These are phyloP conservation scores for Pyrenula massariospora DNA, from an alignment of 495 filamentous ascomycete species.

Conservation along the genomic window DNA sequence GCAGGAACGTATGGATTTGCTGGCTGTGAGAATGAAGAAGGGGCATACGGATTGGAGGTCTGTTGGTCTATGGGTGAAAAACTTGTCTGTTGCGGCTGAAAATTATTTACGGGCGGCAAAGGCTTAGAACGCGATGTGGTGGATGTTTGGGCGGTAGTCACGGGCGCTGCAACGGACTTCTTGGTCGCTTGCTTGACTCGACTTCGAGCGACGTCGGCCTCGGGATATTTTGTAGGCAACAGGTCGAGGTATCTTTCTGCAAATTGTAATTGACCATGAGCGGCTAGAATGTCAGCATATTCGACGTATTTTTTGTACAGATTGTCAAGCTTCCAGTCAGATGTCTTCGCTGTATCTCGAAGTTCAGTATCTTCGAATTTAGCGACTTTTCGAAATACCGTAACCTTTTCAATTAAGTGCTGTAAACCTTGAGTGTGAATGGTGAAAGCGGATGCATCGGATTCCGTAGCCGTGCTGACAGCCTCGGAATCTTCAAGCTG, in stretches of 20 bases:
- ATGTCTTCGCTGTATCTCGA: constrained; percentile 32
- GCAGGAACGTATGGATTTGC: constrained; percentile 49
- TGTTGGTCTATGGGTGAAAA: constrained; percentile 13
- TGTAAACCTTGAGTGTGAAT: constrained; percentile 83
- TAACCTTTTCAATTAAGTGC: constrained; percentile 95
- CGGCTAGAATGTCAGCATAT: constrained; percentile 89
- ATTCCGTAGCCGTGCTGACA: constrained; percentile 51
- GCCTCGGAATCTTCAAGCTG: constrained; percentile 77
- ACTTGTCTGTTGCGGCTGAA: constrained; percentile 24
- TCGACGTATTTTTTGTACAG: constrained; percentile 94
- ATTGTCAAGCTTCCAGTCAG: constrained; percentile 77
- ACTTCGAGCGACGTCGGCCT: constrained; percentile 77
- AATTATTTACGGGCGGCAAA: constrained; percentile 21
- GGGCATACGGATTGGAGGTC: constrained; percentile 18
- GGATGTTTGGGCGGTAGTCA: constrained; percentile 7
- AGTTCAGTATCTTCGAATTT: constrained; percentile 78
- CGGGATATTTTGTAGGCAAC: constrained; percentile 73
- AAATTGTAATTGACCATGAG: constrained; percentile 74
- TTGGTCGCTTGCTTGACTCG: constrained; percentile 77
- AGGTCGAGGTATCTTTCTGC: constrained; percentile 89
- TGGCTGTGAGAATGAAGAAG: constrained; percentile 24
- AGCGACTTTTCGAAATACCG: constrained; percentile 87
- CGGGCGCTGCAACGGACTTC: constrained; percentile 36
- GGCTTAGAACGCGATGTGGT: constrained; percentile 23
- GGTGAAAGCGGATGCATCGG: constrained; percentile 72